phyloP scores from a whole-genome alignment of 768 basidiomycete genomes.

The Albatrellus ellisii region DNA sequence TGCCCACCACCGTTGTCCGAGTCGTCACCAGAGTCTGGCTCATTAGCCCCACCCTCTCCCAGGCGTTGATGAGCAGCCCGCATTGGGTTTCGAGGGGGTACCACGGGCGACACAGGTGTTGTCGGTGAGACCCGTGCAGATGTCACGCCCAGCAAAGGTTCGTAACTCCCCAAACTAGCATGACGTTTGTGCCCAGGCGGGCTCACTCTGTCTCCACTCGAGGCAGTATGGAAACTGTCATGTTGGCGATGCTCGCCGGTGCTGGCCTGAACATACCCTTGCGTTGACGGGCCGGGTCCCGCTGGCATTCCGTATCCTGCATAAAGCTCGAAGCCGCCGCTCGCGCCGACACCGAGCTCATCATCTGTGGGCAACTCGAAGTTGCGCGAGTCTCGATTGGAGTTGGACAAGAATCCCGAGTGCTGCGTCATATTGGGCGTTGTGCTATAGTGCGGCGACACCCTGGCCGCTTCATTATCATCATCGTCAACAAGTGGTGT shows the following conservation, averaged over 20 bases:
- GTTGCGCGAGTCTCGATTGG: slow-evolving; percentile 12
- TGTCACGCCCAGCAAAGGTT: slow-evolving; percentile 37
- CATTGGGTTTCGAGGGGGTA: slow-evolving; percentile 7
- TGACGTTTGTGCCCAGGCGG: slow-evolving; percentile 30
- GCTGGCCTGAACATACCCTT: slow-evolving; percentile 33
- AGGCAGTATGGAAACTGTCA: slow-evolving; percentile 15
- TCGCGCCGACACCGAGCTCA: slow-evolving; percentile 7
- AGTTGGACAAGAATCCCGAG: slow-evolving; percentile 15
- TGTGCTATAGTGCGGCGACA: slow-evolving; percentile 12
- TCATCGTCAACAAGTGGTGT: slow-evolving; percentile 43
- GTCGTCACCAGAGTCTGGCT: not conserved
- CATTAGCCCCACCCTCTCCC: not conserved
- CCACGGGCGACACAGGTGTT: not conserved
- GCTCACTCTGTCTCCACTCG: slow-evolving; percentile 15
- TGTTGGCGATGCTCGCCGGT: slow-evolving; percentile 18
- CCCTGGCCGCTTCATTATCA: slow-evolving; percentile 11
- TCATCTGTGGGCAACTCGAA: slow-evolving; percentile 11
- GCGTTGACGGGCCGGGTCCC: slow-evolving; percentile 17
- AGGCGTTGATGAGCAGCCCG: not conserved
- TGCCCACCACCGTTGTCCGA: not conserved
- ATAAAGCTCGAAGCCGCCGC: slow-evolving; percentile 8
- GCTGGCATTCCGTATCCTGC: slow-evolving; percentile 5
- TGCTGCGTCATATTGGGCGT: slow-evolving; percentile 14
- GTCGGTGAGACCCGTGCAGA: not conserved
- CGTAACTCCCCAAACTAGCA: slow-evolving; percentile 43